Conservation (phyloP, 371 early-diverging fungal species). For the Conidiobolus incongruus region DNA sequence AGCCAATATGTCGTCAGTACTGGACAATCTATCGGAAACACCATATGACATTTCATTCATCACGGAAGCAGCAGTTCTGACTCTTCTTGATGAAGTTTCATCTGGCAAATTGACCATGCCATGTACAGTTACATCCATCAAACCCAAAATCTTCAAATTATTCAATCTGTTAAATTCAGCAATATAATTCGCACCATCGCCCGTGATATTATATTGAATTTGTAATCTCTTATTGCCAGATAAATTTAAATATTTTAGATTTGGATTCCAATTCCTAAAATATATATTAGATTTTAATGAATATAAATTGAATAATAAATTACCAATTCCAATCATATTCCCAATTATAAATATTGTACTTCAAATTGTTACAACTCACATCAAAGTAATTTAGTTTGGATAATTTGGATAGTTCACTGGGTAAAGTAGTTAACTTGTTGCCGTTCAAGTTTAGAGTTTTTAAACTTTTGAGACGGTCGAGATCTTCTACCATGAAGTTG, state of each 20-base stretch:
- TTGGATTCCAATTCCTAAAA: constrained; percentile 82
- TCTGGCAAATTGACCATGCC: constrained; percentile 62
- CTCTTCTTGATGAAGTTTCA: constrained; percentile 52
- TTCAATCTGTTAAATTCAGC: constrained; percentile 56
- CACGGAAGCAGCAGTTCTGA: constrained; percentile 66
- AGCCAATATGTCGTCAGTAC: constrained; percentile 26
- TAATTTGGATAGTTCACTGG: constrained; percentile 74
- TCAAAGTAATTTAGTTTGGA: constrained; percentile 51
- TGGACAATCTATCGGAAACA: constrained; percentile 60
- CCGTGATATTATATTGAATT: constrained; percentile 25
- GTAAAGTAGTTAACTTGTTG: constrained; percentile 71
- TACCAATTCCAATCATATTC: constrained; percentile 94
- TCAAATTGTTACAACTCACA: constrained; percentile 64
- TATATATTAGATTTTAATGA: too few species aligned
- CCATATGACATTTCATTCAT: constrained; percentile 67
- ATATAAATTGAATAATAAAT: too few species aligned
- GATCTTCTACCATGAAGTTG: constrained; percentile 65
- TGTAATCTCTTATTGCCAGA: constrained; percentile 78
- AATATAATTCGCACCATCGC: constrained; percentile 29
- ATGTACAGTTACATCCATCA: constrained; percentile 76
- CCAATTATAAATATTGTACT: constrained; percentile 87
- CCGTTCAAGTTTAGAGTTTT: constrained; percentile 64
- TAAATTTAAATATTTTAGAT: constrained; percentile 69
- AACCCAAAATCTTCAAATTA: constrained; percentile 50
- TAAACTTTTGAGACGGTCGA: constrained; percentile 41